These are phyloP conservation scores for Neohortaea acidophila DNA, from an alignment of 495 filamentous ascomycete species.

Conservation along the genomic window DNA sequence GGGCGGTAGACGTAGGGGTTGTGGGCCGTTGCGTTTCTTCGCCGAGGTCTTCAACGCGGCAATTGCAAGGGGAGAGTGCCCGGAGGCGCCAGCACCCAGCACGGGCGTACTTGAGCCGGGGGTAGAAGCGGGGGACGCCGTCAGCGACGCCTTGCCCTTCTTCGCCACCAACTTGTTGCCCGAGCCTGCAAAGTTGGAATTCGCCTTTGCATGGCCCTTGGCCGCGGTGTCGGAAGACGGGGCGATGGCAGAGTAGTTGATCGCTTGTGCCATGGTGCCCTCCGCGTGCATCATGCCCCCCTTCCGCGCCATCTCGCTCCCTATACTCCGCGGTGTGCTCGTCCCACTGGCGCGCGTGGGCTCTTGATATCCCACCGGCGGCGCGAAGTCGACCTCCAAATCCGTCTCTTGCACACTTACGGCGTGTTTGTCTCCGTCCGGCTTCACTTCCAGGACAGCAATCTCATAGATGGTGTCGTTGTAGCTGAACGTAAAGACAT, in stretches of 20 bases:
- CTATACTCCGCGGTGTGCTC: conserved; percentile 53
- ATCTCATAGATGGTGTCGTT: conserved; percentile 88
- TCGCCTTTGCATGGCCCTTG: conserved; percentile 44
- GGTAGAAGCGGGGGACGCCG: conserved; percentile 44
- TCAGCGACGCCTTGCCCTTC: conserved; percentile 30
- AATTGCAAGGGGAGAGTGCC: conserved; percentile 11
- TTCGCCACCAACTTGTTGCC: conserved; percentile 69
- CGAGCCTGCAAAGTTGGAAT: conserved; percentile 59
- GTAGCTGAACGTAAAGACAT: conserved; percentile 88
- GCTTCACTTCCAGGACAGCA: conserved; percentile 84
- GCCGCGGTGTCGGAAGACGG: conserved; percentile 53
- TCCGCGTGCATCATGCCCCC: conserved; percentile 56
- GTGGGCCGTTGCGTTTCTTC: conserved; percentile 54
- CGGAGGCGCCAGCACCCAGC: conserved; percentile 11
- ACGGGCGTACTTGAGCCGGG: conserved; percentile 71
- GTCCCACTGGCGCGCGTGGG: conserved; percentile 40
- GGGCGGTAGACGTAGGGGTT: conserved; percentile 69
- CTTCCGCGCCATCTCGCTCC: conserved; percentile 33
- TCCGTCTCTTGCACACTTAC: conserved; percentile 94
- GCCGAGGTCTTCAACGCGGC: conserved; percentile 10
- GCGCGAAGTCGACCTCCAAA: conserved; percentile 84
- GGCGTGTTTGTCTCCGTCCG: conserved; percentile 54
- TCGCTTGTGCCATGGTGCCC: conserved; percentile 88
- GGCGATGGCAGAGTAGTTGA: conserved; percentile 92
- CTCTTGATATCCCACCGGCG: conserved; percentile 88